A percentile compares a stretch with the other conserved stretches of the same genome.
phyloP scores from a whole-genome alignment of 805 yeast species.

The Lipomyces japonicus region DNA sequence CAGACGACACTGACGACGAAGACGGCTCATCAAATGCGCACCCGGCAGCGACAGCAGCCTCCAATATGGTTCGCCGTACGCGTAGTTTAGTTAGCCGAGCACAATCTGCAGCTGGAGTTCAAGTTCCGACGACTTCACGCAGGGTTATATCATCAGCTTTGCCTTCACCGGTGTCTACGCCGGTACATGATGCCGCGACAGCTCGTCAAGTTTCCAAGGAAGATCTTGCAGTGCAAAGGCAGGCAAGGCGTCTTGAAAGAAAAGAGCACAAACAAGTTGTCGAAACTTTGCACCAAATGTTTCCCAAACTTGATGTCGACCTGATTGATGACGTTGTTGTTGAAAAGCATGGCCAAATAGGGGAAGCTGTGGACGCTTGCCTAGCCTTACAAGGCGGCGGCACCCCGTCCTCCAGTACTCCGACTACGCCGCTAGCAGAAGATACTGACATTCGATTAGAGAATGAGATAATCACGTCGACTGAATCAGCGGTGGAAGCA shows the following conservation, averaged over 20 bases:
- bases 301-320: conserved; percentile 67
- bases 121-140: not conserved
- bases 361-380: conserved; percentile 68
- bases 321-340: conserved; percentile 66
- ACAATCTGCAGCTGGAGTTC: not conserved
- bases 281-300: conserved; percentile 58
- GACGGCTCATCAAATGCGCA: conserved; percentile 12
- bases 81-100: conserved; percentile 9
- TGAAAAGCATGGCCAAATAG: conserved; percentile 63
- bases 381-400: conserved; percentile 29
- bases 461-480: no score
- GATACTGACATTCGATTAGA: no score
- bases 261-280: conserved; percentile 48
- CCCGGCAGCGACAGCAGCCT: not conserved
- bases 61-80: conserved; percentile 8
- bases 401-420: not conserved
- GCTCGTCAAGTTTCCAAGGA: conserved; percentile 6
- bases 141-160: conserved; percentile 1
- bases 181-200: not conserved
- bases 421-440: no score
- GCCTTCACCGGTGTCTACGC: not conserved
- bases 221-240: conserved; percentile 32
- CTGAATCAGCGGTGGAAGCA: no score
- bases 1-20: conserved; percentile 30
- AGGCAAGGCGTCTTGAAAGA: conserved; percentile 39